Evolutionary conservation across 352 stramenopile species (phyloP), one percentile per base, ranked within the genome.

Genomic region (Elongisporangium senticosum): DNA sequence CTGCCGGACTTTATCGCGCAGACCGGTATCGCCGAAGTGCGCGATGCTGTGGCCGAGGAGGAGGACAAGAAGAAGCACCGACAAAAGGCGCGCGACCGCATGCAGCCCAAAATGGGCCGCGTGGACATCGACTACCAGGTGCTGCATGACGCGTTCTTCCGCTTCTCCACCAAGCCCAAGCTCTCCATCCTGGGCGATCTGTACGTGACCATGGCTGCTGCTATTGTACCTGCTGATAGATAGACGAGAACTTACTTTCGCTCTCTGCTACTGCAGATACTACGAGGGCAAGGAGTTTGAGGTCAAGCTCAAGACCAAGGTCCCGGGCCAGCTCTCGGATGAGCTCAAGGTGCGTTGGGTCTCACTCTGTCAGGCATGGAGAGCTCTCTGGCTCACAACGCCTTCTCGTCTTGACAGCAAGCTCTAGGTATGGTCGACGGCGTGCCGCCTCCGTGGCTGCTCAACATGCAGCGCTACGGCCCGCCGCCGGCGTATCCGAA

Each of bases 51-150:
- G 13, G 68, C 72, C 11, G 84, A 95, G 23, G 83, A 96, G 15
- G 93, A 98, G 48, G 86, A 96, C 56, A 87, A 90, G 28, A 97
- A 98, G 62, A 90, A 78, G 40, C 74, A 82, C 24, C 98, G 98
- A 71, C 84, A 98, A 68, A 93, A 93, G 55, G 93, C 95, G 64
- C 82, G 97, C 55, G 80, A 96, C 49, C 83, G 95, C 49, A 85
- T 99, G 58, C 86, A 96, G 57, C 96, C 96, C 7, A 99, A 99
- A 69, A 96, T 98, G 79, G 96, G 96, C 17, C 80, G 85, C 23
- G 96, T 99, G 51, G 97, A 99, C 74, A 98, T 99, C 22, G 97
- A 99, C 68, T 99, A 99, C 67, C 90, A 98, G 56, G 93, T 98
- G 17, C 75, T 99, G 5, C 92, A 99, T 67, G 96, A 99, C 68